Base-by-base conservation (phyloP, 805 yeast species). In the Candida gorgasii region DNA sequence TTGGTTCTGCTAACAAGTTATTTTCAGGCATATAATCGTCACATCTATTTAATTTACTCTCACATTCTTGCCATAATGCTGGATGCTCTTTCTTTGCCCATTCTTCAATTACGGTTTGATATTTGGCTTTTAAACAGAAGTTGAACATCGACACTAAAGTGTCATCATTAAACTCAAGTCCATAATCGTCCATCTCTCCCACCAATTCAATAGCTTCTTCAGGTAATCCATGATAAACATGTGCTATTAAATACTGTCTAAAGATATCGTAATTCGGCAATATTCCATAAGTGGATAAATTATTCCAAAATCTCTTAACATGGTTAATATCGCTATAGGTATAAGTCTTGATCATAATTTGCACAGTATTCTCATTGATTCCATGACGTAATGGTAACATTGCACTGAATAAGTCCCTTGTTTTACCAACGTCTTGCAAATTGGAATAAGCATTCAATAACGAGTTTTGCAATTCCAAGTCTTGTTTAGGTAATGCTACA, bases 241-340 rank as follows among this genome's bases (percentile, higher is more conserved):
- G 82, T 0, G 89, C 86, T 43, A 84, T 76, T 24, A 86, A 59
- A 51, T 77, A 82, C 56, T 84, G 88, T 30, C 71, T 73, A 54
- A 73, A 75, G 24, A 82, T 71, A 8, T 69, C 69, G 26, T 72
- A 61, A 45, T 76, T 72, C 0, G 87, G 86, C 9, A 68, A 49
- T 4, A 86, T 60, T 0, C 74, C 76, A 51, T 70, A 79, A 29
- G 65, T 65, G 1, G 83, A 75, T 18, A 86, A 57, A 44, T 75
- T 75, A 40, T 75, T 69, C 84, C 89, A 86, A 32, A 84, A 76
- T 32, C 74, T 68, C 44, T 74, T 76, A 6, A 82, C 86, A 40
- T 79, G 78, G 3, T 70, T 67, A 39, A 83, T 59, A 11, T 80
- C 73, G 45, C 74, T 70, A 45, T 69, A 69, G 7, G 86, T 80